These are phyloP conservation scores for Xylaria flabelliformis DNA, from an alignment of 495 filamentous ascomycete genomes.

Conservation along the genomic window DNA sequence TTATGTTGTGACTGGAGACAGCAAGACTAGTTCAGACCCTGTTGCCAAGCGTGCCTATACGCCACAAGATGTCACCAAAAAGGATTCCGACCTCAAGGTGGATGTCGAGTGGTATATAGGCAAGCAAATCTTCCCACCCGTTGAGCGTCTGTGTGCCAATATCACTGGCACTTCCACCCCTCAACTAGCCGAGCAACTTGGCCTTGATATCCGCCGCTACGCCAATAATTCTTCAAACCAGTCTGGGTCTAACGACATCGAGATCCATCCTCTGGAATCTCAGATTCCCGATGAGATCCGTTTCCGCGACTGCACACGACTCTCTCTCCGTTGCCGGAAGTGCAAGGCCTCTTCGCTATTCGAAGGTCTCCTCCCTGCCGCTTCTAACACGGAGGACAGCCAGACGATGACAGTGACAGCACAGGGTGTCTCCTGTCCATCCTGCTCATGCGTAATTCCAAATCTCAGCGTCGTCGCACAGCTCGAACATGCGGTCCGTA, in stretches of 20 bases:
- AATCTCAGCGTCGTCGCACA: conserved; percentile 82
- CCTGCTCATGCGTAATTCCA: conserved; percentile 63
- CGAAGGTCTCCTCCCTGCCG: conserved; percentile 69
- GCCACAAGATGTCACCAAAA: conserved; percentile 81
- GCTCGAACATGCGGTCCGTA: conserved; percentile 81
- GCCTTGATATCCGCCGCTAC: conserved; percentile 89
- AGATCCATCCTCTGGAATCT: conserved; percentile 88
- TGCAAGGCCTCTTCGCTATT: conserved; percentile 77
- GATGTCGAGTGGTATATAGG: conserved; percentile 96
- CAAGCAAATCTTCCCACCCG: conserved; percentile 98
- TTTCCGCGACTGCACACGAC: conserved; percentile 77
- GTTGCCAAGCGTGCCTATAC: conserved; percentile 88
- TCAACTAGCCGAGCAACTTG: conserved; percentile 89
- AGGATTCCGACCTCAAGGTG: conserved; percentile 74
- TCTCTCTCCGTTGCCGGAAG: conserved; percentile 77
- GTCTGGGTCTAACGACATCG: conserved; percentile 60
- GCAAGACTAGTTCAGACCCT: conserved; percentile 70
- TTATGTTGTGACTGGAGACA: conserved; percentile 88
- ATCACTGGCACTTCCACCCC: conserved; percentile 89
- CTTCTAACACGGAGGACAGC: conserved; percentile 25
- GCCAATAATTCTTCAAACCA: conserved; percentile 63
- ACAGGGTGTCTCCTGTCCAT: conserved; percentile 76
- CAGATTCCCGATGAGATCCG: conserved; percentile 88
- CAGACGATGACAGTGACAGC: conserved; percentile 55
- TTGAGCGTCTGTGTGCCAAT: conserved; percentile 96